These are phyloP conservation scores for Aureobasidium sp. DNA, from an alignment of 2,329 filamentous ascomycete genomes.

Conservation along the genomic window DNA sequence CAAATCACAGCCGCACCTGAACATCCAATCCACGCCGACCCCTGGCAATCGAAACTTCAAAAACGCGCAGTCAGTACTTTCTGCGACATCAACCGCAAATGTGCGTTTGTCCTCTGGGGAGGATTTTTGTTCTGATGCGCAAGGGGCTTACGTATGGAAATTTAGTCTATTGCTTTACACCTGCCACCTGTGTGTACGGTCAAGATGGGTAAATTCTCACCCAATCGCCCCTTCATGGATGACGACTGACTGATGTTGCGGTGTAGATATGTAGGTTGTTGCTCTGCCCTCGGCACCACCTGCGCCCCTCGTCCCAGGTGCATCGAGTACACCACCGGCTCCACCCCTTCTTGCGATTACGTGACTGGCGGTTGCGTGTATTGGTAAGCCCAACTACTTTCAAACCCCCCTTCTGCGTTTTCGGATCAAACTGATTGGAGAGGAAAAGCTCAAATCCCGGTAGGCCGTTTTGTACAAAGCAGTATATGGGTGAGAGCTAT, in stretches of 20 bases:
- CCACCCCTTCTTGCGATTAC: constrained; percentile 17
- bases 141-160: neutral
- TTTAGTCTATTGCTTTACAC: neutral
- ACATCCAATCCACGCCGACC: constrained; percentile 1
- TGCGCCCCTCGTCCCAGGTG: constrained; percentile 20
- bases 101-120: neutral
- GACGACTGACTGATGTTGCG: neutral
- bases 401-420: neutral
- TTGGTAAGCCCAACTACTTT: too few relatives aligned
- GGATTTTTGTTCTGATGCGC: neutral
- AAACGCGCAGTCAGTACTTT: neutral
- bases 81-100: neutral
- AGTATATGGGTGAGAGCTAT: neutral
- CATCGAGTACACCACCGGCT: constrained; percentile 17
- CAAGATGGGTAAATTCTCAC: neutral
- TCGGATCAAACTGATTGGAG: neutral
- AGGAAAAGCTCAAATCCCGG: constrained; percentile 4
- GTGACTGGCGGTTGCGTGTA: constrained; percentile 21
- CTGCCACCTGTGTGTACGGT: neutral
- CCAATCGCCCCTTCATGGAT: too few relatives aligned
- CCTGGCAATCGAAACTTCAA: neutral
- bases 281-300: constrained; percentile 16
- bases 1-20: neutral
- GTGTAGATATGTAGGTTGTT: constrained; percentile 20
- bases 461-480: neutral